phyloP scores from a whole-genome alignment of 768 basidiomycete genomes.

The Mycena belliarum region DNA sequence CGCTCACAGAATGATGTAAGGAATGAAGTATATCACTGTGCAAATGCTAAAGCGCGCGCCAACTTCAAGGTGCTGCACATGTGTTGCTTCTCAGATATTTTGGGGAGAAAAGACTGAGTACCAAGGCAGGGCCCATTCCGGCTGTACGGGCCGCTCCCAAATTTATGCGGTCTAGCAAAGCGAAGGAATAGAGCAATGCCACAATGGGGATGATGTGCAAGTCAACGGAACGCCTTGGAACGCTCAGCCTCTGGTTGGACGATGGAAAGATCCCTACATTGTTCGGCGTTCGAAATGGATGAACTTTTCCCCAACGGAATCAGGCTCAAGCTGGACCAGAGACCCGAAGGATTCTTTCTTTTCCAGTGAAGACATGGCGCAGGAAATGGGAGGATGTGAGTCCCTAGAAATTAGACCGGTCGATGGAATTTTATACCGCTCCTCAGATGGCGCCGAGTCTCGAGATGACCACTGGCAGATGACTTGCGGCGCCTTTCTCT shows the following conservation, averaged over 20 bases:
- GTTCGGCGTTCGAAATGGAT: constrained; percentile 1
- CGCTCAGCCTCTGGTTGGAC: neutral
- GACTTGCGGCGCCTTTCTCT: too few relatives aligned
- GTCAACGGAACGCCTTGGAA: constrained; percentile 40
- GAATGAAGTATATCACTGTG: constrained; percentile 45
- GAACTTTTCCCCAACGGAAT: neutral
- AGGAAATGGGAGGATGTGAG: neutral
- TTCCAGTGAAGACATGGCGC: neutral
- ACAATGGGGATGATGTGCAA: constrained; percentile 45
- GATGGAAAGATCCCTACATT: neutral
- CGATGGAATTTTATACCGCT: constrained; percentile 1
- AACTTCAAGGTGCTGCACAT: constrained; percentile 27
- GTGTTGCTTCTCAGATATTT: neutral
- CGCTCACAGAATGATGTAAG: constrained; percentile 44
- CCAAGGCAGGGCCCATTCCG: constrained; percentile 43
- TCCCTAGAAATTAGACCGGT: neutral
- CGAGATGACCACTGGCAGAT: too few relatives aligned
- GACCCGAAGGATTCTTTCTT: constrained; percentile 3
- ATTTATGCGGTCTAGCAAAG: constrained; percentile 46
- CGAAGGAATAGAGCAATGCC: constrained; percentile 41
- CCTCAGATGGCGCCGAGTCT: neutral
- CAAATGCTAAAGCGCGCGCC: constrained; percentile 42
- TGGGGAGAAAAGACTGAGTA: constrained; percentile 13
- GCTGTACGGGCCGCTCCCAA: constrained; percentile 44
- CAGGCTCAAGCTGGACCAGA: neutral